Evolutionary conservation across 208 protist genomes (phyloP).

Genomic region (Lotmaria passim): DNA sequence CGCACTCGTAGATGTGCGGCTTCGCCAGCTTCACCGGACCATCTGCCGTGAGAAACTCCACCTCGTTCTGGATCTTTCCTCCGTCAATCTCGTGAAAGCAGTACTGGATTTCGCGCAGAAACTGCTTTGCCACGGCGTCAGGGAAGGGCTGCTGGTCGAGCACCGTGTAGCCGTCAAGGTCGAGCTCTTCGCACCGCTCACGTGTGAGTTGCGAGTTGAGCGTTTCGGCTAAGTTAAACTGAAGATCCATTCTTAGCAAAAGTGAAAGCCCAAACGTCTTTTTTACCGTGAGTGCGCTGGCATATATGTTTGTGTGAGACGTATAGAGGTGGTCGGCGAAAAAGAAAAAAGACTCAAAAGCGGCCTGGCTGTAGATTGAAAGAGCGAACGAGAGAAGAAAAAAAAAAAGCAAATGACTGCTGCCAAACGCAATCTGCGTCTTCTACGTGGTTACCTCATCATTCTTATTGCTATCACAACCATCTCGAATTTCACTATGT

Average conservation of each 20-base stretch:
- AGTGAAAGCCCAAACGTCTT: no score
- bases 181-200: conserved; percentile 41
- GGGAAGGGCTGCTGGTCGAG: conserved; percentile 35
- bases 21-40: conserved; percentile 54
- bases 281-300: no score
- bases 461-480: no score
- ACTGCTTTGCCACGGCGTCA: conserved; percentile 17
- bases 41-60: conserved; percentile 47
- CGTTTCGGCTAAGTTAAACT: conserved; percentile 21
- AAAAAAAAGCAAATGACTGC: no score
- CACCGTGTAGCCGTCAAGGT: conserved; percentile 46
- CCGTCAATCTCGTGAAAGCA: conserved; percentile 47
- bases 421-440: no score
- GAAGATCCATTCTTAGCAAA: background rate
- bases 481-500: no score
- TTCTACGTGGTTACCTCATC: no score
- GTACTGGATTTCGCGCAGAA: conserved; percentile 36
- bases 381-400: no score
- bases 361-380: no score
- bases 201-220: conserved; percentile 36
- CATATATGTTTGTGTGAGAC: no score
- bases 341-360: no score
- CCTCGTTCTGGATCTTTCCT: conserved; percentile 40
- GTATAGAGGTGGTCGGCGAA: no score
- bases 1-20: conserved; percentile 61